Base-by-base conservation (phyloP, 768 basidiomycete species). In the Xerocomellus intermedius region DNA sequence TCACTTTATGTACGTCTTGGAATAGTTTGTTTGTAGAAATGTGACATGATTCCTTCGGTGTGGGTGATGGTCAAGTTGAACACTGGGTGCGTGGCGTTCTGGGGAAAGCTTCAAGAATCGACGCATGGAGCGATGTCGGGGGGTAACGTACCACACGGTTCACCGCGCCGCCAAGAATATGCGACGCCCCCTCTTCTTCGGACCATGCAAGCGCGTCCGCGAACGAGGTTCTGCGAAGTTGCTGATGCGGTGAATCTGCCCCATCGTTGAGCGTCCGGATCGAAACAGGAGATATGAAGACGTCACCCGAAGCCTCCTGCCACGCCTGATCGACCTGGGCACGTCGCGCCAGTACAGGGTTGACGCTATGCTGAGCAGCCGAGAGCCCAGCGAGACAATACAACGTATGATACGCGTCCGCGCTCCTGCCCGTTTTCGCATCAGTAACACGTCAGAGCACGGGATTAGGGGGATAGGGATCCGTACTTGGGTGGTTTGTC, bases 391-490 rank as follows among this genome's bases (percentile, higher is more conserved):
- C 82, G 3, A 98, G 81, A 65, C 92, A 95, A 71, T 96, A 98
- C 35, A 91, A 73, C 0, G 96, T 97, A 65, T 99, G 97, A 68
- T 99, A 99, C 37, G 91, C 81, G 67, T 99, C 97, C n/a, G 94
- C 75, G n/a, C 73, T 72, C 72, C 94, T 95, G 60, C 17, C 16
- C 24, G 32, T 43, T 19, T n/a, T n/a, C n/a, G n/a, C n/a, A 38
- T 62, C n/a, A 62, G 41, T n/a, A 30, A 24, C 16, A 4, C n/a
- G n/a, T 26, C 19, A 16, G 16, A 33, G 32, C 32, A 48, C 12
- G 41, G 2, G 10, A 30, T 19, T 19, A 28, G n/a, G 16, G 8
- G 17, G 24, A 21, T 3, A 10, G 8, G n/a, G 16, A 35, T 17
- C 24, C 82, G 50, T 69, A 91, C 90, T 97, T 98, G 37, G 92